phyloP scores from a whole-genome alignment of 2,329 filamentous ascomycete species.

The Neofusicoccum cordaticola region DNA sequence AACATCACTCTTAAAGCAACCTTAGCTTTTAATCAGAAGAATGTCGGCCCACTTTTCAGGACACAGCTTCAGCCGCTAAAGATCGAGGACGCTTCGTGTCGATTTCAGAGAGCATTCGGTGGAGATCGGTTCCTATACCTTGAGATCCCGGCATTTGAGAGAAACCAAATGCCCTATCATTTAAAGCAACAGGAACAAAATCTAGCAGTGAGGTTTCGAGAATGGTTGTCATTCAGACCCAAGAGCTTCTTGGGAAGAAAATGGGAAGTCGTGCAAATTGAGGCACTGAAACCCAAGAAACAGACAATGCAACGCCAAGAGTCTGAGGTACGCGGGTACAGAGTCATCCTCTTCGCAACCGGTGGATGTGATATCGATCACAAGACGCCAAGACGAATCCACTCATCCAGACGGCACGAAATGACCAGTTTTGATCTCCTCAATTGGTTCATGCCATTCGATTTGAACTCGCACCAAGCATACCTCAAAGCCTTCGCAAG shows the following conservation, averaged over 20 bases:
- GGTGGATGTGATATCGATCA: constrained; percentile 28
- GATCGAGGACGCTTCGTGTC: constrained; percentile 30
- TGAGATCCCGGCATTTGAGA: constrained; percentile 30
- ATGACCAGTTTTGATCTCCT: constrained; percentile 30
- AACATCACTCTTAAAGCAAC: constrained; percentile 35
- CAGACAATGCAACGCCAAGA: constrained; percentile 6
- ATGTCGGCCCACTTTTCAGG: constrained; percentile 25
- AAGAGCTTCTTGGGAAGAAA: constrained; percentile 41
- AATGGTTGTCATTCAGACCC: constrained; percentile 30
- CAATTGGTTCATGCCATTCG: constrained; percentile 40
- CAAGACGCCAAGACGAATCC: neutral
- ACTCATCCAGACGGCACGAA: neutral
- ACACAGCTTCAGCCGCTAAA: constrained; percentile 28
- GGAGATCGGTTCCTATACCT: constrained; percentile 44
- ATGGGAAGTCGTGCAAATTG: constrained; percentile 41
- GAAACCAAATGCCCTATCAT: constrained; percentile 16
- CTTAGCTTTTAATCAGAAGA: constrained; percentile 22
- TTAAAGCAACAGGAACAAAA: constrained; percentile 23
- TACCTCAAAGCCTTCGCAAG: constrained; percentile 45
- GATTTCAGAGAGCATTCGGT: constrained; percentile 37
- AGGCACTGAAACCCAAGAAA: constrained; percentile 35
- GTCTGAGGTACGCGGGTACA: neutral
- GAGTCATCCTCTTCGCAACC: constrained; percentile 37
- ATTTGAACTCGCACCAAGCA: constrained; percentile 32
- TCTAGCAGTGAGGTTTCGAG: constrained; percentile 26